Percentiles rank a stretch among this genome's conserved stretches.
phyloP scores from a whole-genome alignment of 225 moss, liverwort and hornwort species.

The Pleurozium schreberi region DNA sequence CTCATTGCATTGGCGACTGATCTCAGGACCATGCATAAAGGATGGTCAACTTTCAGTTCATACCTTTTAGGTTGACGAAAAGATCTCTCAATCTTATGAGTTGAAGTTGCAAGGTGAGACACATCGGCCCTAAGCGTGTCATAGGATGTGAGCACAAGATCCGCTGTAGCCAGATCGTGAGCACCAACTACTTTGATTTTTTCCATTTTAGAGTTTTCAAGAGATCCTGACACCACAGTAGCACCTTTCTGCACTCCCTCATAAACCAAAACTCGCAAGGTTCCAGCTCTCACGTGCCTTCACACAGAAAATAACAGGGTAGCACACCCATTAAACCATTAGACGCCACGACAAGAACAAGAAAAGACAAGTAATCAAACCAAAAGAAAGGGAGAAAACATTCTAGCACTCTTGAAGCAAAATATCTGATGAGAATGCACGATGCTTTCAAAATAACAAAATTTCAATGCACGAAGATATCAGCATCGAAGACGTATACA shows the following conservation, averaged over 20 bases:
- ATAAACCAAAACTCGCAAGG: constrained; percentile 72
- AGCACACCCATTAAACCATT: background rate
- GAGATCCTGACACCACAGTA: constrained; percentile 21
- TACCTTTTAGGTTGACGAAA: constrained; percentile 89
- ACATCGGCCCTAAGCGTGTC: constrained; percentile 76
- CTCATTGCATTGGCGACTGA: background rate
- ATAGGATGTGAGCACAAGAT: constrained; percentile 91
- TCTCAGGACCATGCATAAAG: constrained; percentile 13
- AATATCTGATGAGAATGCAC: background rate
- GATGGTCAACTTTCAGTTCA: constrained; percentile 29
- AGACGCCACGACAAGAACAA: background rate
- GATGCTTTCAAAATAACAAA: background rate
- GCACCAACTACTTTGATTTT: constrained; percentile 69
- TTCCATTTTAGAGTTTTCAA: background rate
- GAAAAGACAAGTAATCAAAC: background rate
- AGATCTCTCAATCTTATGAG: constrained; percentile 43
- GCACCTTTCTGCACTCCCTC: constrained; percentile 89
- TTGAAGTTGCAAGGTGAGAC: constrained; percentile 59
- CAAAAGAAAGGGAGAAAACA: background rate
- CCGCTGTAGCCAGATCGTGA: constrained; percentile 77
- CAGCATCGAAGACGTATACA: background rate
- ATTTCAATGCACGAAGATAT: background rate
- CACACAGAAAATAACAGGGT: background rate
- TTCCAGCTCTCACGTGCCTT: constrained; percentile 81
- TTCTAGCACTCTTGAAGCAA: background rate